Conservation (phyloP, 2,329 filamentous ascomycete species). For the Penicillium hesseltinei region DNA sequence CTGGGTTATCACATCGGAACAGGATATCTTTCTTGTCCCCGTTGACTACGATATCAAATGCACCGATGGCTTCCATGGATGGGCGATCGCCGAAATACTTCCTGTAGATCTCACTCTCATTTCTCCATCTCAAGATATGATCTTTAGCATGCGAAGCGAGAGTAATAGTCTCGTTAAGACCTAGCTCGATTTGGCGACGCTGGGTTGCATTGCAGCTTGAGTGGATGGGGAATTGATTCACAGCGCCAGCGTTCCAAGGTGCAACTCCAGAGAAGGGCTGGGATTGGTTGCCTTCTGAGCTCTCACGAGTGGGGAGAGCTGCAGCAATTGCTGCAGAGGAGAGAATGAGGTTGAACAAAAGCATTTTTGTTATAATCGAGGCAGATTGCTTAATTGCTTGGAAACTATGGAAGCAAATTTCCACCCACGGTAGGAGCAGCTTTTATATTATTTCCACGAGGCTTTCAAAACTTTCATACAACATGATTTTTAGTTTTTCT, state of each 20-base stretch:
- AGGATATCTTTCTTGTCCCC: slow-evolving; percentile 57
- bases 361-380: not conserved
- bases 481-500: not conserved
- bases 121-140: slow-evolving; percentile 53
- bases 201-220: slow-evolving; percentile 65
- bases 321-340: slow-evolving; percentile 4
- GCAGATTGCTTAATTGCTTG: not conserved
- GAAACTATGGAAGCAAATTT: too few relatives aligned
- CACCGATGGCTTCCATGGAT: slow-evolving; percentile 59
- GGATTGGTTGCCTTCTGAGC: slow-evolving; percentile 3
- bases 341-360: slow-evolving; percentile 2
- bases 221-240: slow-evolving; percentile 55
- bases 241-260: slow-evolving; percentile 39
- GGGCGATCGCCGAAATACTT: slow-evolving; percentile 66
- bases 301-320: slow-evolving; percentile 8
- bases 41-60: slow-evolving; percentile 59
- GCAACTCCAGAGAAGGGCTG: slow-evolving; percentile 9
- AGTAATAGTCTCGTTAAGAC: slow-evolving; percentile 57
- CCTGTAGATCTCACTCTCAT: slow-evolving; percentile 57
- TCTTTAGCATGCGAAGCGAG: slow-evolving; percentile 62
- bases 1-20: slow-evolving; percentile 68
- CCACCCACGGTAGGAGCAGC: not conserved
- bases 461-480: not conserved
- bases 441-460: slow-evolving; percentile 4
- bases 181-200: slow-evolving; percentile 54